Conservation (phyloP, 2,329 filamentous ascomycete genomes). For the Parasarocladium wereldwijsianum region DNA sequence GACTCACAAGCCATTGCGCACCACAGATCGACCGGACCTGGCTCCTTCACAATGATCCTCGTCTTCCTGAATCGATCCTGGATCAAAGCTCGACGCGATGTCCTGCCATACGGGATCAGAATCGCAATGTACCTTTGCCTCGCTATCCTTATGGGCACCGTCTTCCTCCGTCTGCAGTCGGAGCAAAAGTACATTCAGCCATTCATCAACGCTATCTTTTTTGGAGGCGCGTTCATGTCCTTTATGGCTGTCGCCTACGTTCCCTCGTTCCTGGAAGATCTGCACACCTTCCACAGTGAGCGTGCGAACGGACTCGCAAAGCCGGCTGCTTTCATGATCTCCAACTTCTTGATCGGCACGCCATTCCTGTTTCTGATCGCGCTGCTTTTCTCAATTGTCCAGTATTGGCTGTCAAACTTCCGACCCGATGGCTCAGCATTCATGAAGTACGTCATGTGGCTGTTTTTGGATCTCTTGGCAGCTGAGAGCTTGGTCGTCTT, state of each 20-base stretch:
- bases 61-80: conserved; percentile 65
- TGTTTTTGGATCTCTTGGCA: conserved; percentile 71
- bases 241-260: conserved; percentile 80
- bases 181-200: conserved; percentile 63
- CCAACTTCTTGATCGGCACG: conserved; percentile 71
- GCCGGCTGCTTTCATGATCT: conserved; percentile 53
- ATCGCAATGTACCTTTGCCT: conserved; percentile 65
- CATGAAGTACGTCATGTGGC: conserved; percentile 68
- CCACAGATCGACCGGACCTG: conserved; percentile 22
- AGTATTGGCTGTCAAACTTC: conserved; percentile 73
- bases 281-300: conserved; percentile 59
- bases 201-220: conserved; percentile 72
- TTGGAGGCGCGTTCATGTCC: conserved; percentile 60
- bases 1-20: conserved; percentile 12
- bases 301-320: conserved; percentile 71
- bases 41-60: conserved; percentile 33
- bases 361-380: conserved; percentile 72
- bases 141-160: conserved; percentile 77
- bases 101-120: conserved; percentile 72
- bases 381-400: conserved; percentile 57
- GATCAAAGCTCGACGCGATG: conserved; percentile 72
- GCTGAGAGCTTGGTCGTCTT: conserved; percentile 74
- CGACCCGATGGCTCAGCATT: conserved; percentile 49
- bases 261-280: conserved; percentile 69
- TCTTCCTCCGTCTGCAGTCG: conserved; percentile 60